These are phyloP conservation scores for Gracilaria caudata DNA, from an alignment of 23 red algal genomes.

Conservation along the genomic window DNA sequence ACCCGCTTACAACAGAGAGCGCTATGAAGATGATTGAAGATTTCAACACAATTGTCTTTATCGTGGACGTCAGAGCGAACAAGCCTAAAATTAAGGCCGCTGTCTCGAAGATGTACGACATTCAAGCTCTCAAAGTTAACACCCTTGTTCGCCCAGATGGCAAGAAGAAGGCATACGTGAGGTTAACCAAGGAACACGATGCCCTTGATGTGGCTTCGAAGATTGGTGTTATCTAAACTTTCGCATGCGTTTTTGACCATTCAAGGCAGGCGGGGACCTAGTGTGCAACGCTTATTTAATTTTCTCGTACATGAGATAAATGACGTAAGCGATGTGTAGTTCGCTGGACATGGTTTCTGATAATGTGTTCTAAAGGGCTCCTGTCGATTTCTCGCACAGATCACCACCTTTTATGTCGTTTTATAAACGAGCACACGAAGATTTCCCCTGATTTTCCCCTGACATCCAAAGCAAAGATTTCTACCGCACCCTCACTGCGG, in stretches of 20 bases:
- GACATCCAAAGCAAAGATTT: too few species aligned
- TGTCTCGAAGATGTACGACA: slow-evolving; percentile 91
- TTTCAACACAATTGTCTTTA: slow-evolving; percentile 99
- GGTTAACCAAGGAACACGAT: slow-evolving; percentile 85
- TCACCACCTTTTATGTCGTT: background rate
- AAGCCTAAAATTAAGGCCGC: slow-evolving; percentile 95
- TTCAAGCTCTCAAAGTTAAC: slow-evolving; percentile 89
- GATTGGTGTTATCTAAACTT: slow-evolving; percentile 95
- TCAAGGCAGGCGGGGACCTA: background rate
- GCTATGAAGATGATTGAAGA: slow-evolving; percentile 99
- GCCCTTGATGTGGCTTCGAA: slow-evolving; percentile 94
- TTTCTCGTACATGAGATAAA: slow-evolving; percentile 3
- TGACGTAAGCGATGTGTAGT: background rate
- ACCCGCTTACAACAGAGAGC: slow-evolving; percentile 95
- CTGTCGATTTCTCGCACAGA: background rate
- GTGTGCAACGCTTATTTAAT: background rate
- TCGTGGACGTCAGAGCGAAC: slow-evolving; percentile 91
- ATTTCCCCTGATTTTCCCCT: too few species aligned
- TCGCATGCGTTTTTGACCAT: background rate
- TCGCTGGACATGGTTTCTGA: background rate
- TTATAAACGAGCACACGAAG: too few species aligned
- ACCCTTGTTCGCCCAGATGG: slow-evolving; percentile 98
- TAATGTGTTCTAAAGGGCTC: background rate
- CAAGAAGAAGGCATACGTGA: slow-evolving; percentile 98
- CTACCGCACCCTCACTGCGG: too few species aligned